Conservation (phyloP, 345 rosid genomes). For the Gossypium longicalyx region DNA sequence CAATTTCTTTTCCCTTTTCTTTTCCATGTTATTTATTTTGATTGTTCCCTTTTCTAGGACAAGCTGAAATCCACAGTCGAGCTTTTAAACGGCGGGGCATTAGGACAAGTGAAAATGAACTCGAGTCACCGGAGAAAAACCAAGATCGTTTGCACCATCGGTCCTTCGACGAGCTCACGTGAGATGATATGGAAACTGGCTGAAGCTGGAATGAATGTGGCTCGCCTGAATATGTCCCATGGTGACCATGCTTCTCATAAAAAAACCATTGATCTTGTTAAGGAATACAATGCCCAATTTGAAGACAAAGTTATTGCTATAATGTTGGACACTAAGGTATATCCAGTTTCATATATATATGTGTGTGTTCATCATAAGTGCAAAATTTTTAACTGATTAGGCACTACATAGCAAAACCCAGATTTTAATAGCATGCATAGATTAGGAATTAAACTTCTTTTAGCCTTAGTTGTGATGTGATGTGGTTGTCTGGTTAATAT, state of each 20-base stretch:
- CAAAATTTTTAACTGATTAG: background rate
- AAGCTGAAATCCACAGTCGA: slow-evolving; percentile 32
- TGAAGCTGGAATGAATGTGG: slow-evolving; percentile 90
- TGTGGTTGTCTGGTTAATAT: background rate
- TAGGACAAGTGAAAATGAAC: slow-evolving; percentile 30
- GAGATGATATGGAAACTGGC: slow-evolving; percentile 98
- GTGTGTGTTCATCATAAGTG: background rate
- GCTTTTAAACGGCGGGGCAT: slow-evolving; percentile 22
- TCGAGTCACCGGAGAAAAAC: slow-evolving; percentile 59
- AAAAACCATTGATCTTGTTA: slow-evolving; percentile 81
- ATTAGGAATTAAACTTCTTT: background rate
- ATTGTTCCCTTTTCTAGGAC: slow-evolving; percentile 21
- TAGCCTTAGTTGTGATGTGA: background rate
- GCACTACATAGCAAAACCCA: background rate
- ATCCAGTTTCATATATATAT: background rate
- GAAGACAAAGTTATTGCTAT: slow-evolving; percentile 78
- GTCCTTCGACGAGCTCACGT: slow-evolving; percentile 89
- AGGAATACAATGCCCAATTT: slow-evolving; percentile 81
- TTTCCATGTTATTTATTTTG: background rate
- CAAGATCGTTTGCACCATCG: slow-evolving; percentile 91
- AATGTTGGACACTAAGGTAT: slow-evolving; percentile 95
- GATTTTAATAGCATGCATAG: background rate
- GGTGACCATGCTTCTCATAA: slow-evolving; percentile 92
- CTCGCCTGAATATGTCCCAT: slow-evolving; percentile 93
- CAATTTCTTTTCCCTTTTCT: no score